Conservation (phyloP, 805 yeast species). For the Sungouiella thailandica region DNA sequence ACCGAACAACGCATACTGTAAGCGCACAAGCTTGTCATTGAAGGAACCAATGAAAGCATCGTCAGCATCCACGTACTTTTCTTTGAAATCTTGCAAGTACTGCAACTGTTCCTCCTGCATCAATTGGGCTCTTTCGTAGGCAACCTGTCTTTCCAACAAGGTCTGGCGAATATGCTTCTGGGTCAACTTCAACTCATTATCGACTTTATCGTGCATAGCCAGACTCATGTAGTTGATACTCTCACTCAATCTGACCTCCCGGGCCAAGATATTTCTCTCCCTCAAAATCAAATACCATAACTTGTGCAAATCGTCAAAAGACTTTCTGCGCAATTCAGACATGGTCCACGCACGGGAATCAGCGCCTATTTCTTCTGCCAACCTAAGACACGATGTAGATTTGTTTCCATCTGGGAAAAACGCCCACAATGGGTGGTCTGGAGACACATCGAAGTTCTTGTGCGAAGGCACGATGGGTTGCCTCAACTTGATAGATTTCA, state of each 20-base stretch:
- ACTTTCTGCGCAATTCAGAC: conserved; percentile 84
- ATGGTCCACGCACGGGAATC: conserved; percentile 79
- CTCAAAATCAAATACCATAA: conserved; percentile 85
- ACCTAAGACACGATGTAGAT: conserved; percentile 52
- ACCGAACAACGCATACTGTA: conserved; percentile 82
- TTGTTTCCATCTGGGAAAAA: conserved; percentile 60
- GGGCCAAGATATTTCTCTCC: conserved; percentile 72
- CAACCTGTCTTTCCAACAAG: conserved; percentile 76
- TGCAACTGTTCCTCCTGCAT: conserved; percentile 39
- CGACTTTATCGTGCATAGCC: conserved; percentile 37
- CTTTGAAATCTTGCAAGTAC: conserved; percentile 54
- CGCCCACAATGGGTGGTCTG: conserved; percentile 93
- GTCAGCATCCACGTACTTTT: conserved; percentile 50
- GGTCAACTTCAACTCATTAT: conserved; percentile 30
- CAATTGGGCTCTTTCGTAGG: conserved; percentile 55
- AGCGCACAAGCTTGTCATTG: conserved; percentile 67
- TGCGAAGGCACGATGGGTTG: conserved; percentile 84
- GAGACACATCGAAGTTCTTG: conserved; percentile 64
- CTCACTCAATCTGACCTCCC: conserved; percentile 64
- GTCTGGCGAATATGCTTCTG: conserved; percentile 72
- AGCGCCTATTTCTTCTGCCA: conserved; percentile 44
- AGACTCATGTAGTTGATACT: conserved; percentile 22
- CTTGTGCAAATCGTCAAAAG: conserved; percentile 86
- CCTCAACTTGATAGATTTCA: conserved; percentile 49
- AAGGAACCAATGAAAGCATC: conserved; percentile 50